Base-by-base conservation (phyloP, 306 rosid genomes). In the Fragaria nilgerrensis region DNA sequence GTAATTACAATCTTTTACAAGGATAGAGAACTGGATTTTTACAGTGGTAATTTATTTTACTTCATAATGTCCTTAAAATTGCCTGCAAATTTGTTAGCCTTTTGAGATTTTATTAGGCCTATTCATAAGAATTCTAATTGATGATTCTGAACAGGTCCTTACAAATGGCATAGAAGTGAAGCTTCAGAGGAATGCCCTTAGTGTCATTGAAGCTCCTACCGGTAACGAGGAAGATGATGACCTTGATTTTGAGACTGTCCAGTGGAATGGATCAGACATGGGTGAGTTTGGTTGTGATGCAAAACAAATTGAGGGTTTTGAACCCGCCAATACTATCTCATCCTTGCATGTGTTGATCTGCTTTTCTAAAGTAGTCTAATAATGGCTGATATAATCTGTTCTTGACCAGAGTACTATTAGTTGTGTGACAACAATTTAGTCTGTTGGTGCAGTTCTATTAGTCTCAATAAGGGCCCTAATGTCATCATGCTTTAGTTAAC, bases 101-200 rank as follows among this genome's bases (percentile, higher is more conserved):
- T 15, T 72, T 53, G 61, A 63, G 67, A 14, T 75, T 66, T 17
- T 5, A 52, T 55, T 5, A 49, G 75, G 48, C 59, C 39, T 7
- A 1, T 55, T 19, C 14, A 62, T 48, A 77, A 80, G 44, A n/a
- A 37, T 56, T 63, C 63, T 25, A 11, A 62, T 34, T 50, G 34
- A 76, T 68, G 78, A 64, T 65, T 68, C 70, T 79, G 77, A 83
- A 92, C 85, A 94, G 98, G 97, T 95, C 78, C 97, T 95, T 61
- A 92, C 98, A 20, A 95, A 95, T 73, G 98, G 98, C 56, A 95
- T 95, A 76, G 98, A 95, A 85, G 98, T 95, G 78, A 95, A 95
- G 81, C 90, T 95, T 15, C 98, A 95, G 82, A 91, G 98, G 75
- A 95, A 95, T 81, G 98, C 98, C 77, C 98, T 95, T 47, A 95